Base-by-base conservation (phyloP, 306 rosid genomes). In the Castanospermum australe region DNA sequence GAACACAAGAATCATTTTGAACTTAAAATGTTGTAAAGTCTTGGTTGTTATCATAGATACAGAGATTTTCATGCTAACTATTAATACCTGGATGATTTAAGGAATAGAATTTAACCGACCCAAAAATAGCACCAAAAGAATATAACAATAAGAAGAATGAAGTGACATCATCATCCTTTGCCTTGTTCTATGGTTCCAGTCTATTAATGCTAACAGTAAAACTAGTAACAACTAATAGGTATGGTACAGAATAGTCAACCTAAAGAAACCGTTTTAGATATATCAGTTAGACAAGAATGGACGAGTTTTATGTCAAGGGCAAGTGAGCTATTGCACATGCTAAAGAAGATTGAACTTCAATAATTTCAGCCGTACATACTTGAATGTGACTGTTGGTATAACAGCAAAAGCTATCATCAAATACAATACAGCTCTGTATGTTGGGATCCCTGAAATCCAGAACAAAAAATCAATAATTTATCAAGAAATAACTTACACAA, bases 351-450 rank as follows among this genome's bases (percentile, higher is more conserved):
- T 36, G 24, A 82, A 72, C 69, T 35, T 63, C 36, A 57, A 60
- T 11, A 63, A 41, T 42, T 42, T 24, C 62, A 74, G 74, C 39
- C 48, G 64, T 71, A 88, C 94, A 24, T 91, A 96, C 97, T 96
- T 96, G 88, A 79, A 82, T 62, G 86, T 2, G 39, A 96, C 73
- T 3, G 99, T 96, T 30, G 99, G 97, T 83, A 88, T 81, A 76
- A 93, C 91, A 69, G 87, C 98, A 79, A 89, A 89, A 81, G 79
- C 85, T 83, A 88, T 79, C 99, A 91, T 90, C 82, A 92, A 45
- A 73, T 55, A 78, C 81, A 96, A 56, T 83, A 87, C 83, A 36
- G 79, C 87, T n/a, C 5, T 47, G 79, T 75, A 66, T 57, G 90
- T 88, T 57, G 89, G 83, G 52, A 93, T 70, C 81, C 86, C 98